These are phyloP conservation scores for Malus hybrid DNA, from an alignment of 331 rosid species.

Conservation along the genomic window DNA sequence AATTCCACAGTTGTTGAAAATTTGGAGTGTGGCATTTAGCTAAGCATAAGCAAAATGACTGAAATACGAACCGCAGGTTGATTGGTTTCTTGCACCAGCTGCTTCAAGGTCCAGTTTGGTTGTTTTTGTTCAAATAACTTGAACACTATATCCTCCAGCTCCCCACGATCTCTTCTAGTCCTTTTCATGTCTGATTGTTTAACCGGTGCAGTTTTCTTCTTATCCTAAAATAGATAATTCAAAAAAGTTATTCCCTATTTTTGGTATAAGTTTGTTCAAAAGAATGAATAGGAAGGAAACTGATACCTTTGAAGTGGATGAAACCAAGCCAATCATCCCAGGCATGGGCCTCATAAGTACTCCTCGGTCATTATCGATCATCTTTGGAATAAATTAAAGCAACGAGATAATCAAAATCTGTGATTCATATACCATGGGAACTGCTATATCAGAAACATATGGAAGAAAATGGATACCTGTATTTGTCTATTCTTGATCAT, in stretches of 20 bases:
- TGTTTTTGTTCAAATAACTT: slow-evolving; percentile 85
- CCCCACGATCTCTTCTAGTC: slow-evolving; percentile 97
- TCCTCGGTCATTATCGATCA: slow-evolving; percentile 86
- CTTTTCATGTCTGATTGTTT: slow-evolving; percentile 91
- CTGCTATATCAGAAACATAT: neutral
- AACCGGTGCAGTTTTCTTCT: slow-evolving; percentile 75
- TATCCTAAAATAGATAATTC: slow-evolving; percentile 50
- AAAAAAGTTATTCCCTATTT: neutral
- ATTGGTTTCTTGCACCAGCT: slow-evolving; percentile 97
- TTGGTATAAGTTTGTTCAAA: neutral
- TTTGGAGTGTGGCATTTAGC: neutral
- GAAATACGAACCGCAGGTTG: slow-evolving; percentile 78
- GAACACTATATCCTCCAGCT: slow-evolving; percentile 95
- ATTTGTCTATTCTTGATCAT: slow-evolving; percentile 78
- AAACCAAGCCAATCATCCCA: slow-evolving; percentile 82
- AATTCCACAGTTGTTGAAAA: neutral
- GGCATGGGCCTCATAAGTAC: slow-evolving; percentile 98
- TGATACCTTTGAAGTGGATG: slow-evolving; percentile 80
- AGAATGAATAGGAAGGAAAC: neutral
- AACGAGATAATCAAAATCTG: slow-evolving; percentile 14
- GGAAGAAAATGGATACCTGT: slow-evolving; percentile 48
- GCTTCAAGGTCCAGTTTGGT: slow-evolving; percentile 99
- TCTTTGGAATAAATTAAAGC: slow-evolving; percentile 37
- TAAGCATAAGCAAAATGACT: neutral
- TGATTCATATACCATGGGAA: slow-evolving; percentile 5